Conservation (phyloP, 2,329 filamentous ascomycete genomes). For the Colletotrichum agaves region DNA sequence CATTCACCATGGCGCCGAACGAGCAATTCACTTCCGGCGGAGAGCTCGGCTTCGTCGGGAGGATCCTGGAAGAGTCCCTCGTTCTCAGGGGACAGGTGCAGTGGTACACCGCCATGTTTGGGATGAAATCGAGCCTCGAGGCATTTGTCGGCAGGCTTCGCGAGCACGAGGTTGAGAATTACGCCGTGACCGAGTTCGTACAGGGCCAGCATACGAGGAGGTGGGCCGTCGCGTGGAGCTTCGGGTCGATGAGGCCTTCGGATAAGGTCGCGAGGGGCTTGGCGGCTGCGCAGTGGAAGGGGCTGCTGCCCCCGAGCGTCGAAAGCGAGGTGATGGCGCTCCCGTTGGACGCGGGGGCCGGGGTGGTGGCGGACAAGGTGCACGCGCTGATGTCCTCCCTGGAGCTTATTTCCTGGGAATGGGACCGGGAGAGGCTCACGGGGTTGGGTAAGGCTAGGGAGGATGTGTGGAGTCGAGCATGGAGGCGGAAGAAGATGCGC, state of each 20-base stretch:
- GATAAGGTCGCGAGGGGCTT: slow-evolving; percentile 57
- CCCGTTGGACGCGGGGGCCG: slow-evolving; percentile 44
- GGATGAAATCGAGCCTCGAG: slow-evolving; percentile 78
- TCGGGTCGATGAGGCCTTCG: slow-evolving; percentile 71
- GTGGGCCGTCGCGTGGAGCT: slow-evolving; percentile 94
- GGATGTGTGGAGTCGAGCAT: slow-evolving; percentile 83
- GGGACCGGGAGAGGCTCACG: slow-evolving; percentile 62
- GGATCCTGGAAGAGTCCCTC: slow-evolving; percentile 77
- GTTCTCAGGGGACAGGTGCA: slow-evolving; percentile 68
- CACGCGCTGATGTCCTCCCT: slow-evolving; percentile 63
- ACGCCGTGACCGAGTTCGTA: slow-evolving; percentile 81
- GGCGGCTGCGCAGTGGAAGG: slow-evolving; percentile 52
- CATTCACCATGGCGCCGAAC: slow-evolving; percentile 78
- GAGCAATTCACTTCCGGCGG: slow-evolving; percentile 91
- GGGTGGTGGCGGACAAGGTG: slow-evolving; percentile 48
- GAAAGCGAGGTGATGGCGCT: slow-evolving; percentile 48
- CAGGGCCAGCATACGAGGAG: slow-evolving; percentile 82
- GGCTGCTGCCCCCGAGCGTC: slow-evolving; percentile 55
- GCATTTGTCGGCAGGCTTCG: slow-evolving; percentile 69
- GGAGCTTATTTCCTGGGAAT: slow-evolving; percentile 71
- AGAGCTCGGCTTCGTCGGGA: slow-evolving; percentile 78
- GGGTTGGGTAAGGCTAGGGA: slow-evolving; percentile 73
- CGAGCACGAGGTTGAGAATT: slow-evolving; percentile 74
- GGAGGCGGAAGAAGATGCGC: slow-evolving; percentile 67
- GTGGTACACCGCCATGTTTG: slow-evolving; percentile 95